Percentiles rank a stretch among this genome's conserved stretches.
phyloP scores from a whole-genome alignment of 257 asterid genomes.

The Striga asiatica region DNA sequence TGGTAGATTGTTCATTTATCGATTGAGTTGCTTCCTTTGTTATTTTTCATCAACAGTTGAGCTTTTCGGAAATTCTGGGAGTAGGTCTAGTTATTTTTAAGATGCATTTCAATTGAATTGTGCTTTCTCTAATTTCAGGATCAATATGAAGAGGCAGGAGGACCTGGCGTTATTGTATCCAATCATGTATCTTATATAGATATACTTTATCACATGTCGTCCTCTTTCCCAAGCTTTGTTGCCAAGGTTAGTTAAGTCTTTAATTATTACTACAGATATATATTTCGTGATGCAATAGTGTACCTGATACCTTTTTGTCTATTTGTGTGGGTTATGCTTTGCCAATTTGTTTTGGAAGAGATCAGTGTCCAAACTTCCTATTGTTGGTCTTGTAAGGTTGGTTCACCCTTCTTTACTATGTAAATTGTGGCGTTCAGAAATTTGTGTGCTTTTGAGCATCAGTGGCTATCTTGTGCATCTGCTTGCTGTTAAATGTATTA shows the following conservation, averaged over 20 bases:
- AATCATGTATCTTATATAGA: slow-evolving; percentile 88
- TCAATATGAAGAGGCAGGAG: slow-evolving; percentile 37
- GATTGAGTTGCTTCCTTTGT: not conserved
- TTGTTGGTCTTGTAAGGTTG: slow-evolving; percentile 90
- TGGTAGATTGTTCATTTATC: not conserved
- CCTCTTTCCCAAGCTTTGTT: slow-evolving; percentile 90
- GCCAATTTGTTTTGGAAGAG: slow-evolving; percentile 50
- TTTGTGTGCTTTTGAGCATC: no score
- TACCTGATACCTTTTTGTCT: slow-evolving; percentile 7
- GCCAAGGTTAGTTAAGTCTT: slow-evolving; percentile 65
- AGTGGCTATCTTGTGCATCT: no score
- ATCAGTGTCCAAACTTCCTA: slow-evolving; percentile 96
- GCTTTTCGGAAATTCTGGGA: not conserved
- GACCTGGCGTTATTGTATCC: slow-evolving; percentile 78
- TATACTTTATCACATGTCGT: slow-evolving; percentile 84
- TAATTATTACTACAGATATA: not conserved
- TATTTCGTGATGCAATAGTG: not conserved
- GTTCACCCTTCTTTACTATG: slow-evolving; percentile 16
- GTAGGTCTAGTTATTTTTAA: no score
- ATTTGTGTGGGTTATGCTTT: slow-evolving; percentile 18
- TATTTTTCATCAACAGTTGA: not conserved
- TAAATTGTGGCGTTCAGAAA: no score
- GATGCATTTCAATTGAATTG: not conserved
- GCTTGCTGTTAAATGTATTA: no score
- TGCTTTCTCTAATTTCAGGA: slow-evolving; percentile 16